Evolutionary conservation across 805 yeast genomes (phyloP), one percentile per base, ranked within the genome.

Genomic region (Pachysolen tannophilus): DNA sequence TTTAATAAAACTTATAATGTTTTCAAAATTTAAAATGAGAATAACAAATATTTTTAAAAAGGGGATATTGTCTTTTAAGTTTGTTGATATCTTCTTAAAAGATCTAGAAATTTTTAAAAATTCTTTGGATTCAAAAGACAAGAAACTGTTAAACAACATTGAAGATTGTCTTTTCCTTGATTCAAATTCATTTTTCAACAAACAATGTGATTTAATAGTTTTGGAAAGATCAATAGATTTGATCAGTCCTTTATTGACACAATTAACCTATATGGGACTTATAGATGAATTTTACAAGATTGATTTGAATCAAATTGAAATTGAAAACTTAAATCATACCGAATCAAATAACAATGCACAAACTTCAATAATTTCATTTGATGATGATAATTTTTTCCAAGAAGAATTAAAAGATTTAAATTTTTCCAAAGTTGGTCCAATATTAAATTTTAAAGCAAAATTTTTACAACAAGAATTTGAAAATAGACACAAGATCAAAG

Each of bases 191-290:
- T 45, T 56, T 56, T 49, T 55, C 56, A 38, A 45, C 39, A 49
- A 54, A 30, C 78, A 78, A 39, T 69, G 77, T 34, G 94, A 90
- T 49, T 57, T 88, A 20, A 65, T 90, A 5, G 78, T 88, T 1
- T 49, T 90, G 15, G 97, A 90, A 50, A 63, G 98, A 32, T 73
- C 78, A 35, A 53, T 79, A 20, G 98, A 90, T 56, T 67, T 73
- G 28, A 54, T 82, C 4, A 75, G 94, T 2, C 79, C 86, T 1
- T 48, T 85, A 8, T 58, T 86, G 36, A 74, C 78, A 18, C 97
- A 88, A 47, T 58, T 88, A 46, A 82, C 86, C 2, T 90, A 88
- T 52, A 64, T 72, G 13, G 98, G 97, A 0, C 61, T 92, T 11
- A 61, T 87, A 15, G 88, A 83, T 52, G 96, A 88, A 46, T 52